Conservation (phyloP, 1,284 basidiomycete genomes). For the Ceraceosorus bombacis region DNA sequence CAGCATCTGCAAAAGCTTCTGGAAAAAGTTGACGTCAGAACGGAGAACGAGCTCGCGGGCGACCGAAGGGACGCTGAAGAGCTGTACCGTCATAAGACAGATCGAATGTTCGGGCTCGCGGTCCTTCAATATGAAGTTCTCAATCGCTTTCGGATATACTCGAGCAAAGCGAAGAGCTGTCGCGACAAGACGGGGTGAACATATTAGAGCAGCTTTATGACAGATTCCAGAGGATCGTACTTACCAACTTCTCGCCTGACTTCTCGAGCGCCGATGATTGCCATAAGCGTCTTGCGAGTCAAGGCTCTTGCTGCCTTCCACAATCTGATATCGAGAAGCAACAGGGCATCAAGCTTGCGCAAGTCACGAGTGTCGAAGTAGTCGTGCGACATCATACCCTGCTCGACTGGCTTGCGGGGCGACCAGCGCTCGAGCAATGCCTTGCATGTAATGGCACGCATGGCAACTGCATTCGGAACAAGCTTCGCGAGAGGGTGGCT, state of each 20-base stretch:
- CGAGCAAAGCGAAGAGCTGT: constrained; percentile 25
- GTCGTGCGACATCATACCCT: constrained; percentile 25
- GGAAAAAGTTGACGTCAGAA: constrained; percentile 25
- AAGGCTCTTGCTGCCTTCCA: constrained; percentile 56
- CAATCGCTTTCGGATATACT: constrained; percentile 40
- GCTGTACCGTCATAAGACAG: constrained; percentile 44
- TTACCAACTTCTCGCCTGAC: constrained; percentile 70
- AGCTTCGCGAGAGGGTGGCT: constrained; percentile 15
- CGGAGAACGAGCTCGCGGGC: constrained; percentile 36
- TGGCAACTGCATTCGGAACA: constrained; percentile 26
- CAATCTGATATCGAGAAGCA: constrained; percentile 42
- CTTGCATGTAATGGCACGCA: constrained; percentile 22
- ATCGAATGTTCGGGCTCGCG: constrained; percentile 47
- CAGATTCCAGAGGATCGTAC: constrained; percentile 24
- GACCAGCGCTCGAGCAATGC: constrained; percentile 31
- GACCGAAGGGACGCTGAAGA: constrained; percentile 47
- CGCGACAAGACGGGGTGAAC: not conserved
- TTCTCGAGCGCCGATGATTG: constrained; percentile 61
- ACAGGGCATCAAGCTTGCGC: constrained; percentile 35
- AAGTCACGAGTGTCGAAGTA: constrained; percentile 37
- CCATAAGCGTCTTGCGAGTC: constrained; percentile 73
- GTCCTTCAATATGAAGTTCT: constrained; percentile 44
- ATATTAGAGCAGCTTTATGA: not conserved
- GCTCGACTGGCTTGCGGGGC: constrained; percentile 14
- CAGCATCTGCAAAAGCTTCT: constrained; percentile 34